These are phyloP conservation scores for Monosporascus sp. DNA, from an alignment of 2,329 filamentous ascomycete genomes.

Conservation along the genomic window DNA sequence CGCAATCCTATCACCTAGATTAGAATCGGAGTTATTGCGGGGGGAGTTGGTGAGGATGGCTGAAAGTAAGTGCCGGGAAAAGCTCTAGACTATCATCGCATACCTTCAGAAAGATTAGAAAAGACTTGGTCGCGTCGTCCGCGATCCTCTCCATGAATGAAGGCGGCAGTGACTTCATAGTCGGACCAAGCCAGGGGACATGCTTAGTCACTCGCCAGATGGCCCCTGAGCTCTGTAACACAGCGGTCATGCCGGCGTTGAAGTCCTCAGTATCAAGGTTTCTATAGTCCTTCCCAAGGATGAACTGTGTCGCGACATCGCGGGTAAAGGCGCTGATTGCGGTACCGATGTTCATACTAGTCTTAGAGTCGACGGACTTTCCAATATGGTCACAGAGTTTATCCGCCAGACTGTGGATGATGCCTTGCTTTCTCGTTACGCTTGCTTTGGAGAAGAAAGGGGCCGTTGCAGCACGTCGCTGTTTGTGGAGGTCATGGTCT, in stretches of 20 bases:
- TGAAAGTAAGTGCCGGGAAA: no score
- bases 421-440: conserved; percentile 1
- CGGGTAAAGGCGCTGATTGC: conserved; percentile 4
- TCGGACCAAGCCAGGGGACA: conserved; percentile 2
- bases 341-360: conserved; percentile 4
- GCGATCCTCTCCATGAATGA: background rate
- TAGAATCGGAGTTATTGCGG: no score
- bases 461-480: conserved; percentile 2
- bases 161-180: background rate
- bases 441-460: conserved; percentile 10
- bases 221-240: background rate
- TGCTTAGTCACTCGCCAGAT: conserved; percentile 3
- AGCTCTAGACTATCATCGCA: no score
- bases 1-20: no score
- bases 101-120: no score
- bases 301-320: conserved; percentile 7
- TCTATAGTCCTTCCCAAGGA: conserved; percentile 6
- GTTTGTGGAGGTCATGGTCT: conserved; percentile 4
- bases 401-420: conserved; percentile 2
- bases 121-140: background rate
- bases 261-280: conserved; percentile 5
- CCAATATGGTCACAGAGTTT: background rate
- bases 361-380: background rate
- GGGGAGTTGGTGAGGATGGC: no score
- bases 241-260: conserved; percentile 2